Evolutionary conservation across 768 basidiomycete species (phyloP).

Genomic region (Kwoniella dejecticola): DNA sequence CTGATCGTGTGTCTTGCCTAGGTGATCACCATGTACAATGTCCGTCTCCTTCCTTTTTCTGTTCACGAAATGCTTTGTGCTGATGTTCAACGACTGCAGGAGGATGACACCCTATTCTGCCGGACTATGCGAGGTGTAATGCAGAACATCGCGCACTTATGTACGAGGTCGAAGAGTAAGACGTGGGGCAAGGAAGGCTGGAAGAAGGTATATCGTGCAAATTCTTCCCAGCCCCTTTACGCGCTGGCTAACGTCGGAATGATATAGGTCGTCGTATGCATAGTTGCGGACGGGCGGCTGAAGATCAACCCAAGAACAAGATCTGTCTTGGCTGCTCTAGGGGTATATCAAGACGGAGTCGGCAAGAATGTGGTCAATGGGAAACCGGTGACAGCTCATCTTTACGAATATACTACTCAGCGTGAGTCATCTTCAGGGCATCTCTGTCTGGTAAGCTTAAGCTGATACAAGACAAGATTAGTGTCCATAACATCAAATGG

Average conservation of each 20-base stretch:
- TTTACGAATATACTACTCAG: slow-evolving; percentile 70
- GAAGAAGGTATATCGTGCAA: slow-evolving; percentile 71
- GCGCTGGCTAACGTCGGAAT: no score
- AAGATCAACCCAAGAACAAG: slow-evolving; percentile 71
- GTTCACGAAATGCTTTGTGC: not conserved
- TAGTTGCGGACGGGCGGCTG: slow-evolving; percentile 80
- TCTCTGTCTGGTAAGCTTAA: no score
- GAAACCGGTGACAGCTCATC: slow-evolving; percentile 64
- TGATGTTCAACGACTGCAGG: slow-evolving; percentile 50
- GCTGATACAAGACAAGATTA: slow-evolving; percentile 48
- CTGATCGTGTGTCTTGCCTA: slow-evolving; percentile 5
- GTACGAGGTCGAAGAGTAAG: slow-evolving; percentile 80
- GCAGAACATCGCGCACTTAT: slow-evolving; percentile 87
- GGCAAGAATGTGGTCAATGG: slow-evolving; percentile 67
- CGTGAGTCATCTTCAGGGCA: slow-evolving; percentile 59
- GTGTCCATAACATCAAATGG: slow-evolving; percentile 79
- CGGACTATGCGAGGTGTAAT: slow-evolving; percentile 95
- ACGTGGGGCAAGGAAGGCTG: slow-evolving; percentile 97
- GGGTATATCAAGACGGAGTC: slow-evolving; percentile 85
- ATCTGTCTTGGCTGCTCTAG: slow-evolving; percentile 83
- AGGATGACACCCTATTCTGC: slow-evolving; percentile 79
- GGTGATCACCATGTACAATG: slow-evolving; percentile 93
- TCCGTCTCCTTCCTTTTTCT: slow-evolving; percentile 59
- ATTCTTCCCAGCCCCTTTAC: not conserved
- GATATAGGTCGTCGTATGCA: slow-evolving; percentile 76